Evolutionary conservation across 352 stramenopile species (phyloP).

Genomic region (Pythium aphanidermatum): DNA sequence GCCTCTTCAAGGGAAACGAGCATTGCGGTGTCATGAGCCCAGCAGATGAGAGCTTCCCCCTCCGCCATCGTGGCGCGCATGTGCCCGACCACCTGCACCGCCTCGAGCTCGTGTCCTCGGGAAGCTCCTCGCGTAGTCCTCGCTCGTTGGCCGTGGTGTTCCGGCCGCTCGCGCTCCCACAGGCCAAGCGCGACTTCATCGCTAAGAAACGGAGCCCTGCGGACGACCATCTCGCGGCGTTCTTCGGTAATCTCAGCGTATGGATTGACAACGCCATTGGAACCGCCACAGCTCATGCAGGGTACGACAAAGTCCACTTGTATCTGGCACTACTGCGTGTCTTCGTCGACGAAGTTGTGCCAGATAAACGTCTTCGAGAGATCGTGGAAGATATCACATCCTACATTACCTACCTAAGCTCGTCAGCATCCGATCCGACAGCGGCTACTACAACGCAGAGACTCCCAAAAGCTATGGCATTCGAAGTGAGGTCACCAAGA

Average conservation of each 20-base stretch:
- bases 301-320: slow-evolving; percentile 29
- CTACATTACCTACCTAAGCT: slow-evolving; percentile 29
- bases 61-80: slow-evolving; percentile 27
- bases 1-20: slow-evolving; percentile 9
- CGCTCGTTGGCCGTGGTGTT: background rate
- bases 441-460: background rate
- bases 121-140: background rate
- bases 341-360: slow-evolving; percentile 24
- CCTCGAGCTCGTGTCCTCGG: slow-evolving; percentile 23
- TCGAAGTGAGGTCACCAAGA: background rate
- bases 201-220: background rate
- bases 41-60: slow-evolving; percentile 17
- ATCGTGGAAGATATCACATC: slow-evolving; percentile 17
- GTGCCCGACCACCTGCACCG: slow-evolving; percentile 26
- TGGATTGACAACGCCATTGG: slow-evolving; percentile 28
- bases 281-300: slow-evolving; percentile 9
- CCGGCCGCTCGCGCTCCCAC: slow-evolving; percentile 9
- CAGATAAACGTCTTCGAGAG: slow-evolving; percentile 3
- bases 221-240: slow-evolving; percentile 13
- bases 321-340: slow-evolving; percentile 23
- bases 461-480: background rate
- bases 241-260: slow-evolving; percentile 32
- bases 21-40: too few relatives aligned
- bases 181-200: slow-evolving; percentile 2
- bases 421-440: background rate